phyloP scores from a whole-genome alignment of 345 rosid genomes.

The Syzygium aqueum region DNA sequence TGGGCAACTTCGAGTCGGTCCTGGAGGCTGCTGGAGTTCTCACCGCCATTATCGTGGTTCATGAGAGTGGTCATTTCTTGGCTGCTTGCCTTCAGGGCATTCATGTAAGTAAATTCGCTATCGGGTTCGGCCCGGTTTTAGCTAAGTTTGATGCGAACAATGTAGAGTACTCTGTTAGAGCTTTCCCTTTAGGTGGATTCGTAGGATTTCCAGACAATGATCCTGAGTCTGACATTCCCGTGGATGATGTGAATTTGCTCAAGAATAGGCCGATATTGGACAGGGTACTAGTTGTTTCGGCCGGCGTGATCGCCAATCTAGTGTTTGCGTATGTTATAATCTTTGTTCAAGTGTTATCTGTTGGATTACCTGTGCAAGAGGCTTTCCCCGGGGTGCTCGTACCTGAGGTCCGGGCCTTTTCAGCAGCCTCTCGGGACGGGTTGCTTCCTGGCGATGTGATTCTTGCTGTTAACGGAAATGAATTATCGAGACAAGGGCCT shows the following conservation, averaged over 20 bases:
- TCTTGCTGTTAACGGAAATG: slow-evolving; percentile 47
- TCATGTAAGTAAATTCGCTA: slow-evolving; percentile 92
- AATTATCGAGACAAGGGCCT: slow-evolving; percentile 45
- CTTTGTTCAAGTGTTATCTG: slow-evolving; percentile 70
- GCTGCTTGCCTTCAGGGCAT: slow-evolving; percentile 95
- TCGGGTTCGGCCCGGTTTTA: slow-evolving; percentile 91
- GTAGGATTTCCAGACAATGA: slow-evolving; percentile 98
- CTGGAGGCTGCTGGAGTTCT: slow-evolving; percentile 74
- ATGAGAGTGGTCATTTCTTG: slow-evolving; percentile 83
- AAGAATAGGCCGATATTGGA: slow-evolving; percentile 88
- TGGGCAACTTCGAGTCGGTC: slow-evolving; percentile 59
- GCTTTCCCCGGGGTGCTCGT: slow-evolving; percentile 85
- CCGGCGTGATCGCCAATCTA: slow-evolving; percentile 85
- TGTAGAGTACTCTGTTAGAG: slow-evolving; percentile 83
- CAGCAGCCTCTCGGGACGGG: slow-evolving; percentile 91
- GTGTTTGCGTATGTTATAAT: slow-evolving; percentile 73
- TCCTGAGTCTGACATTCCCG: slow-evolving; percentile 79
- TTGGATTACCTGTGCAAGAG: slow-evolving; percentile 94
- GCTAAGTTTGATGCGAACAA: slow-evolving; percentile 79
- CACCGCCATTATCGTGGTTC: slow-evolving; percentile 84
- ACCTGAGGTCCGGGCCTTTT: slow-evolving; percentile 73
- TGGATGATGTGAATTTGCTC: slow-evolving; percentile 69
- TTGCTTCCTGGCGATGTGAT: slow-evolving; percentile 82
- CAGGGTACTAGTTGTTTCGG: slow-evolving; percentile 74
- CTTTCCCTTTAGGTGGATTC: slow-evolving; percentile 91